Percentiles rank a stretch among this genome's conserved stretches.
Evolutionary conservation across 331 rosid genomes (phyloP).

Genomic region (Rosa hybrid): DNA sequence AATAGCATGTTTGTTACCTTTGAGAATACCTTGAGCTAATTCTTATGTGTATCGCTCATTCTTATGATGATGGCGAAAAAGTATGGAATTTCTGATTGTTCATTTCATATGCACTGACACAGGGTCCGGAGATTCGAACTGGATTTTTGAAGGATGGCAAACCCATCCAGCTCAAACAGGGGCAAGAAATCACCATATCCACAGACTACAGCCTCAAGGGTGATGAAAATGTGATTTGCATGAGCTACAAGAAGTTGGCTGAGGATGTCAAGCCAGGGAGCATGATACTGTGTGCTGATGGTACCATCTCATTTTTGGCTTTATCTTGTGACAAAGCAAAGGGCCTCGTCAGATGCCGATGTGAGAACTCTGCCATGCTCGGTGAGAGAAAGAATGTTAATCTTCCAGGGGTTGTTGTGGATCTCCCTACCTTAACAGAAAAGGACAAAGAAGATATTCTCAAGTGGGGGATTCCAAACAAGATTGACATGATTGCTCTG

Average conservation of each 20-base stretch:
- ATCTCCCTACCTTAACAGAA: constrained; percentile 91
- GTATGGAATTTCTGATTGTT: neutral
- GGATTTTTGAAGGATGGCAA: constrained; percentile 89
- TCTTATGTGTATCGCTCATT: too few species aligned
- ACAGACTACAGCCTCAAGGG: constrained; percentile 87
- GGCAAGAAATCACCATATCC: constrained; percentile 80
- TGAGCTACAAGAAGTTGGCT: constrained; percentile 96
- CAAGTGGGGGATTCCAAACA: constrained; percentile 85
- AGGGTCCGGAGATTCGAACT: constrained; percentile 99
- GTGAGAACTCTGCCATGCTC: constrained; percentile 85
- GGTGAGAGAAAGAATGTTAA: constrained; percentile 98
- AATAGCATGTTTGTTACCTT: neutral
- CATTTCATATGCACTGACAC: constrained; percentile 9
- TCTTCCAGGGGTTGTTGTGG: constrained; percentile 91
- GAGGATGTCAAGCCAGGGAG: constrained; percentile 84
- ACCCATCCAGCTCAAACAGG: constrained; percentile 73
- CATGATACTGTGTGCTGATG: constrained; percentile 88
- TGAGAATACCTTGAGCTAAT: neutral
- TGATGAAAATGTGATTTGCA: constrained; percentile 75
- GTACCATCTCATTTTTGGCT: constrained; percentile 81
- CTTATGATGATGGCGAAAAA: neutral
- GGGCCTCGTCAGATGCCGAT: constrained; percentile 77
- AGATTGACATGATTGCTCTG: constrained; percentile 95
- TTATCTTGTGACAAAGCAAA: constrained; percentile 56
- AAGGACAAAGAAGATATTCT: constrained; percentile 90